Base-by-base conservation (phyloP, 306 rosid species). In the Chamaecrista fasciculata region DNA sequence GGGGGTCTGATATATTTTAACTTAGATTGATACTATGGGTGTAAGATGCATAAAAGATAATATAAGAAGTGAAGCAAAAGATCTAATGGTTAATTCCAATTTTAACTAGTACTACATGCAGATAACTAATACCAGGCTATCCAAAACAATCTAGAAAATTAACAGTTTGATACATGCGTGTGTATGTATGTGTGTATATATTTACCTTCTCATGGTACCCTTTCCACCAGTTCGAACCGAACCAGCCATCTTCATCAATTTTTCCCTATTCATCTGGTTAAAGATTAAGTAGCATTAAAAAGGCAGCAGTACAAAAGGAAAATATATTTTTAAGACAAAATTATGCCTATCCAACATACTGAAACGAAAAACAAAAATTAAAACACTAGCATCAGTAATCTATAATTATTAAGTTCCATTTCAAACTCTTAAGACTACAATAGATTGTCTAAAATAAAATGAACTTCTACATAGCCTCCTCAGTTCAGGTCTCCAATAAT, bases 151-250 rank as follows among this genome's bases (percentile, higher is more conserved):
- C 39, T 15, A 51, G n/a, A 56, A 53, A 33, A 36, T 9, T 0
- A 59, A 2, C 6, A 11, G 12, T 37, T 61, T 19, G 19, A 64
- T 1, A 31, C 4, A 46, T 5, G 36, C 4, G 36, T 33, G 36
- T 33, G 7, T 33, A 33, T 33, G 6, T 28, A 28, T 28, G n/a
- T n/a, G n/a, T 51, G 39, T 39, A 57, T 44, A 26, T 59, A 91
- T 37, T 18, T 63, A 92, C 98, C 98, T 92, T 81, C 98, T 87
- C 81, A 92, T 20, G 36, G 96, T 92, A 74, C 98, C 98, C 81
- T 92, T 92, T 59, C 98, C 98, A 59, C 98, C 98, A 18, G 98
- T 92, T 80, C 98, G 84, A 28, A 92, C 98, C 0, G 98, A 91
- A 89, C 98, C 91, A 2, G 96, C 98, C 98, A 92, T 92, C 86